phyloP scores from a whole-genome alignment of 805 yeast genomes.

The Saccharomyces mikatae region DNA sequence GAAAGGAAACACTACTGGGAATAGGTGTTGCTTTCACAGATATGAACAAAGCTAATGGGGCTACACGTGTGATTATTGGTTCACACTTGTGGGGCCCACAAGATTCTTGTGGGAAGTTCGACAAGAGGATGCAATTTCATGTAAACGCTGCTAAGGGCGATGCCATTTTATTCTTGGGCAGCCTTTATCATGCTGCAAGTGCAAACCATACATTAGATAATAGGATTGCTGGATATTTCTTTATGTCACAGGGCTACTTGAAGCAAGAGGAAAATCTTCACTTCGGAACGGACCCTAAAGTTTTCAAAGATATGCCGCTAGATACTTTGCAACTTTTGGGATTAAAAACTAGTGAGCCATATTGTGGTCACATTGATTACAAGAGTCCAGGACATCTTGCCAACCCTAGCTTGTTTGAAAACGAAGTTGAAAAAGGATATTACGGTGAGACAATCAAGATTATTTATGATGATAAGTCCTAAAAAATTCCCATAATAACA shows the following conservation, averaged over 20 bases:
- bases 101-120: conserved; percentile 21
- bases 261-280: conserved; percentile 29
- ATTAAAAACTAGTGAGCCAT: conserved; percentile 9
- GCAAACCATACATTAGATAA: conserved; percentile 27
- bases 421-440: neutral
- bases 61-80: conserved; percentile 30
- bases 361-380: conserved; percentile 11
- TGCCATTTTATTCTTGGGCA: conserved; percentile 27
- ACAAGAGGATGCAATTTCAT: conserved; percentile 17
- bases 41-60: conserved; percentile 25
- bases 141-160: conserved; percentile 30
- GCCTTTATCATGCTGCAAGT: conserved; percentile 29
- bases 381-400: conserved; percentile 5
- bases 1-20: conserved; percentile 10
- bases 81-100: conserved; percentile 28
- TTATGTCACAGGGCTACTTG: conserved; percentile 25
- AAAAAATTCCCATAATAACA: too few relatives aligned
- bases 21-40: conserved; percentile 10
- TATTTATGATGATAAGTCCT: neutral
- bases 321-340: conserved; percentile 7
- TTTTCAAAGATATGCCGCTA: conserved; percentile 4
- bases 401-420: neutral
- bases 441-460: neutral
- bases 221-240: conserved; percentile 22
- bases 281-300: conserved; percentile 1